Evolutionary conservation across 2,329 filamentous ascomycete species (phyloP).

Genomic region (Fusarium guadeloupense): DNA sequence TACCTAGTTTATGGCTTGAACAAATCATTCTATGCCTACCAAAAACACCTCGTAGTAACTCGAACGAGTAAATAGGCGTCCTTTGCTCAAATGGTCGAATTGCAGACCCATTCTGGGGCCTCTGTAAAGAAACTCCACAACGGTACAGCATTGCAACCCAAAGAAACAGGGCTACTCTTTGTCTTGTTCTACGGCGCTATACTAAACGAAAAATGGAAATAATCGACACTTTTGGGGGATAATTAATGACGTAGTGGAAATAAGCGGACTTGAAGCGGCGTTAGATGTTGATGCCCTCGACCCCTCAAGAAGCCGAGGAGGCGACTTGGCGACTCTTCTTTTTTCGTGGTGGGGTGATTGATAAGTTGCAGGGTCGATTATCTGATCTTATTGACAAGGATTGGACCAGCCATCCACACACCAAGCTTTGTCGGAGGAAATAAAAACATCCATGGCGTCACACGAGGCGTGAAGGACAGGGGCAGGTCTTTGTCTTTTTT

Average conservation of each 20-base stretch:
- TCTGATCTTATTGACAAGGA: conserved; percentile 35
- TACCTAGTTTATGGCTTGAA: too few relatives aligned
- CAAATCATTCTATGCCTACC: too few relatives aligned
- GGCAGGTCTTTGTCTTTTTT: neutral
- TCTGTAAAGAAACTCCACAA: conserved; percentile 1
- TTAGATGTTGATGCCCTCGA: neutral
- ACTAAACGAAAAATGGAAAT: conserved; percentile 17
- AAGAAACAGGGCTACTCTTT: conserved; percentile 10
- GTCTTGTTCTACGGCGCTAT: neutral
- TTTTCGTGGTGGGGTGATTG: conserved; percentile 31
- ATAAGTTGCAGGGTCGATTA: conserved; percentile 29
- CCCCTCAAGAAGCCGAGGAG: conserved; percentile 1
- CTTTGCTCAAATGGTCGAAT: neutral
- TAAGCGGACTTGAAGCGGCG: conserved; percentile 2
- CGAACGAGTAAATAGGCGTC: neutral
- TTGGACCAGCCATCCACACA: conserved; percentile 7
- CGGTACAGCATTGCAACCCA: neutral
- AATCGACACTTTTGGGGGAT: conserved; percentile 27
- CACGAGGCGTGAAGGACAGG: conserved; percentile 6
- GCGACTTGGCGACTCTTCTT: conserved; percentile 11
- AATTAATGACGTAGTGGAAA: neutral
- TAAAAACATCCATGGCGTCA: conserved; percentile 19
- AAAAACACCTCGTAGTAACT: too few relatives aligned
- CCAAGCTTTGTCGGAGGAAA: neutral
- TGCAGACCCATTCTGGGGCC: conserved; percentile 7